Base-by-base conservation (phyloP, 345 rosid genomes). In the Litchi chinensis region DNA sequence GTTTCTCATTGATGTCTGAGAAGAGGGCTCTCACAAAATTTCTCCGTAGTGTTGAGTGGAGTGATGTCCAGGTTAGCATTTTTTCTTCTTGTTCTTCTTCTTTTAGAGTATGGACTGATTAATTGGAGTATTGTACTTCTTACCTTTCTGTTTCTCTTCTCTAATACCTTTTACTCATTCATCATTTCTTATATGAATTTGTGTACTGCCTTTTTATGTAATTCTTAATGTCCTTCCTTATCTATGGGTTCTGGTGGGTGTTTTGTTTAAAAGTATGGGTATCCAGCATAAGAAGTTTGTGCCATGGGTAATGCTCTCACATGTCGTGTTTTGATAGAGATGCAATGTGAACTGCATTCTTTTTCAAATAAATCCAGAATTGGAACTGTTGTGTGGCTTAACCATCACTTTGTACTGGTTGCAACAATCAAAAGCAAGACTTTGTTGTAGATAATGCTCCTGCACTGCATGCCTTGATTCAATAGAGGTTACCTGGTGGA, bases 1-100 rank as follows among this genome's bases (percentile, higher is more conserved):
- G 98, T 54, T 96, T 94, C 87, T 96, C 97, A 63, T 81, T 90
- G 81, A 94, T 94, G 99, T 88, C 92, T 48, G 98, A 94, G 86
- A 96, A 96, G 91, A 90, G 91, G 86, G 97, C 99, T 82, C 95
- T 96, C 64, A 92, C 99, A 77, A 96, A 96, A 88, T 93, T 94
- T 86, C 93, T 94, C 24, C 91, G 94, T 41, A 91, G 97, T 83
- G 98, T 96, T 82, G 99, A 96, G 79, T 94, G 98, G 98, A 92
- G 98, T 88, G 99, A 96, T 83, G 87, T 94, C 83, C 98, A 94
- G 95, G 99, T 94, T 67, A 66, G 86, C 73, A 78, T 59, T 79
- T 57, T 75, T 71, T 41, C 50, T 72, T 68, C 44, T 77, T 57
- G 10, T 40, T 68, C 52, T 52, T 40, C 10, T 76, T 37, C 43